Evolutionary conservation across 176 grass and related monocot genomes (phyloP), one percentile per base, ranked within the genome.

Genomic region (Rhynchospora breviuscula): DNA sequence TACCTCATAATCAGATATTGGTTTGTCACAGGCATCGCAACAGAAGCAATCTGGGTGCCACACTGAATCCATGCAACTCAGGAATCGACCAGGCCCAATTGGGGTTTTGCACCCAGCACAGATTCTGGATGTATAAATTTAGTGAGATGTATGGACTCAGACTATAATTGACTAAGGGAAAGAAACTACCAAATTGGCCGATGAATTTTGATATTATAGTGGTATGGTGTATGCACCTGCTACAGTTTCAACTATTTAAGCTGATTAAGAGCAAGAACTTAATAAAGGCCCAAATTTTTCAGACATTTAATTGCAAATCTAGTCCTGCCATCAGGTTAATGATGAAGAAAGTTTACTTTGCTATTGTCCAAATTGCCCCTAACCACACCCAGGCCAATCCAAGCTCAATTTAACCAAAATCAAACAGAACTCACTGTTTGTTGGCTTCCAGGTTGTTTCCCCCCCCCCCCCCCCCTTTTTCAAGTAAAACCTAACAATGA

Each of bases 1-100:
- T 91, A 98, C 95, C 92, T 94, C 95, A 26, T 74, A 83, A 46
- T 98, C 95, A 75, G 90, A 90, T 91, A 98, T 98, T 85, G 89
- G 89, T 86, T 12, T 78, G 78, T 92, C 60, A 25, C 95, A 98
- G 35, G 85, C 79, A 65, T 77, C 81, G 79, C 95, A 98, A 43
- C 84, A 70, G 44, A 98, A 94, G 78, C 95, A 98, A 68, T 90
- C 87, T 25, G 90, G 90, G 56, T 98, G 95, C 95, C 95, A 94
- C 89, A 89, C 78, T 85, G 87, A 85, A 87, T 89, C 90, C 87
- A 88, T 89, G 83, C 86, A 92, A 84, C 84, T 98, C 43, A 93
- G 87, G 87, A 91, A 94, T 26, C 75, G 86, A 57, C 87, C 95
- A 63, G 81, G 81, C 49, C 87, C 89, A 59, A 98, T 91, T 79